Conservation (phyloP, 495 filamentous ascomycete genomes). For the Daldinia vernicosa region DNA sequence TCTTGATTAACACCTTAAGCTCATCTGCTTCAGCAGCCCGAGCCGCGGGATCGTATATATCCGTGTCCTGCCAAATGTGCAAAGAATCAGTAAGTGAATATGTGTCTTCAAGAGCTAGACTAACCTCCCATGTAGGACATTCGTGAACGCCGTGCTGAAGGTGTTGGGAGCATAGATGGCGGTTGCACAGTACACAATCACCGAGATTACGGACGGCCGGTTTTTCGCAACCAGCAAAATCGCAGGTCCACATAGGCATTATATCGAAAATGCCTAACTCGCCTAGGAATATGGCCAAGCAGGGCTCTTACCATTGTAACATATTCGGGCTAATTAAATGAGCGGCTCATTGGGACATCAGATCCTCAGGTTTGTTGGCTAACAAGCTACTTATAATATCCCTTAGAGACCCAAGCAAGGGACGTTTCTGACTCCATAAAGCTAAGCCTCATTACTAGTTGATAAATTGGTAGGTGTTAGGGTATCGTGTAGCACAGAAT, state of each 20-base stretch:
- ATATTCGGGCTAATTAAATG: too few relatives aligned
- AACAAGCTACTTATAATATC: too few relatives aligned
- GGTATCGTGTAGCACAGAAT: too few relatives aligned
- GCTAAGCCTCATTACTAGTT: too few relatives aligned
- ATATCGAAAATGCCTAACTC: background rate
- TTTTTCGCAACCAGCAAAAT: background rate
- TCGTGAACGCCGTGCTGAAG: background rate
- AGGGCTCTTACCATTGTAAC: too few relatives aligned
- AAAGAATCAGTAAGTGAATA: background rate
- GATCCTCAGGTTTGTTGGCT: too few relatives aligned
- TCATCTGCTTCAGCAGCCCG: background rate
- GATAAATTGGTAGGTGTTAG: too few relatives aligned
- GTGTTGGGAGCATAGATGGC: background rate
- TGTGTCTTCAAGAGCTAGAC: background rate
- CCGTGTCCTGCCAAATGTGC: background rate
- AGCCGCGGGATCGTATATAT: background rate
- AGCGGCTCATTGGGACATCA: too few relatives aligned
- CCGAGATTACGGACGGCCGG: background rate
- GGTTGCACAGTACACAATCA: background rate
- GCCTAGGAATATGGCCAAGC: too few relatives aligned
- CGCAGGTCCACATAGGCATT: background rate
- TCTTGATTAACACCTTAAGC: background rate
- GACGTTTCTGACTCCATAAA: too few relatives aligned
- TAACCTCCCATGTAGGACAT: background rate
- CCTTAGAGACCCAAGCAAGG: too few relatives aligned